These are phyloP conservation scores for Alopecurus myosuroides DNA, from an alignment of 176 grass and related monocot genomes.

Conservation along the genomic window DNA sequence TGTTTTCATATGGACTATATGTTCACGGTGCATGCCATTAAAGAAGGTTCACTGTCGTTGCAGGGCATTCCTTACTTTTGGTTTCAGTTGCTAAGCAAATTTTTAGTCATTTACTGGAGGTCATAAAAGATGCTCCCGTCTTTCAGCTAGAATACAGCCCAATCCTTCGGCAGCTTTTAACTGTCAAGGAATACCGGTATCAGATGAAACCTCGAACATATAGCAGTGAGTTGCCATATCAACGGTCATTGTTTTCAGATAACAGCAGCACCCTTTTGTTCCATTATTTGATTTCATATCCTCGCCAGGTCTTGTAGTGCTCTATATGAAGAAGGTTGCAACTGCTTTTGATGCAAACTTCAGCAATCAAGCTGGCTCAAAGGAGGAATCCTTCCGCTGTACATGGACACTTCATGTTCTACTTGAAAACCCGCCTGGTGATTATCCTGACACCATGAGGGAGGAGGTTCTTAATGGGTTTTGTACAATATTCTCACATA, in stretches of 20 bases:
- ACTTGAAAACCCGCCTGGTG: conserved; percentile 80
- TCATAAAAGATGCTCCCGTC: conserved; percentile 58
- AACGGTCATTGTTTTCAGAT: not conserved
- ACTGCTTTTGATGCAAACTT: conserved; percentile 36
- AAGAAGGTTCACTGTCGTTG: conserved; percentile 40
- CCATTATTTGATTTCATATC: not conserved
- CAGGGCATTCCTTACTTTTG: conserved; percentile 51
- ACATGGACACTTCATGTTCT: conserved; percentile 64
- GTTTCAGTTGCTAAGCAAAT: conserved; percentile 61
- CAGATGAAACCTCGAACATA: conserved; percentile 74
- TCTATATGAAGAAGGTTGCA: conserved; percentile 52
- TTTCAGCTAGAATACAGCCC: conserved; percentile 66
- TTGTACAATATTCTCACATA: conserved; percentile 50
- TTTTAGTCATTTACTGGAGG: conserved; percentile 76
- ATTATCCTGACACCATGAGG: conserved; percentile 68
- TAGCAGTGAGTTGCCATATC: conserved; percentile 47
- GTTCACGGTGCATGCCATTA: not conserved
- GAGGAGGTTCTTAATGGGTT: conserved; percentile 67
- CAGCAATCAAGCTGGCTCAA: conserved; percentile 46
- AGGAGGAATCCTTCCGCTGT: conserved; percentile 78
- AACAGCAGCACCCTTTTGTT: conserved; percentile 3
- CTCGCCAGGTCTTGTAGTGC: conserved; percentile 42
- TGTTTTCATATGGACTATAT: conserved; percentile 10
- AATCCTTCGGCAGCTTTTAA: conserved; percentile 70
- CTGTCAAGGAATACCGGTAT: conserved; percentile 66